A percentile compares a stretch with the other conserved stretches of the same genome.
These are phyloP conservation scores for Wallacemonas sp. DNA, from an alignment of 208 protist species.

Conservation along the genomic window DNA sequence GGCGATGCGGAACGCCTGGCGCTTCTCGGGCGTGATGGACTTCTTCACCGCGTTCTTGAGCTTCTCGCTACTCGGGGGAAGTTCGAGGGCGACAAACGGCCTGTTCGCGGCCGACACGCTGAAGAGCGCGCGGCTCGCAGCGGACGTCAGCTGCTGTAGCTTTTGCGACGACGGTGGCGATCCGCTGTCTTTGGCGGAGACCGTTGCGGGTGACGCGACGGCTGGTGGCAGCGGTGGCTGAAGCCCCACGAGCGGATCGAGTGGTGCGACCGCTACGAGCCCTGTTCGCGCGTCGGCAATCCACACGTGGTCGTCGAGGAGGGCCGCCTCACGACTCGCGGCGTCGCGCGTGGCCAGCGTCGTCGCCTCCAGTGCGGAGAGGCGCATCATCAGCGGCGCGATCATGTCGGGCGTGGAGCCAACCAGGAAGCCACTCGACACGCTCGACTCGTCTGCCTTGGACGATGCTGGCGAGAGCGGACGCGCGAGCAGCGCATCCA, in stretches of 20 bases:
- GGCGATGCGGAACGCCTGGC: slow-evolving; percentile 30
- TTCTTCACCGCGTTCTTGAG: slow-evolving; percentile 40
- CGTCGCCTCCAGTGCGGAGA: slow-evolving; percentile 11
- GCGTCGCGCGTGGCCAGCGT: neutral
- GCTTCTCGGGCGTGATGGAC: slow-evolving; percentile 30
- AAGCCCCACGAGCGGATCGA: slow-evolving; percentile 10
- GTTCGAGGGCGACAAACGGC: slow-evolving; percentile 29
- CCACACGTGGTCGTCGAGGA: slow-evolving; percentile 39
- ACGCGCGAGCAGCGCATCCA: slow-evolving; percentile 1
- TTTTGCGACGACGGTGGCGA: neutral
- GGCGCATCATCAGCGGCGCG: slow-evolving; percentile 52
- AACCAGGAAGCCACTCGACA: slow-evolving; percentile 46
- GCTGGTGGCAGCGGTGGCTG: neutral
- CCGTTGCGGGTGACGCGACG: neutral
- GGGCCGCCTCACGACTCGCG: slow-evolving; percentile 9
- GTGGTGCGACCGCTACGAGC: slow-evolving; percentile 43
- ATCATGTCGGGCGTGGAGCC: slow-evolving; percentile 65
- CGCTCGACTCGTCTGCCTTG: neutral
- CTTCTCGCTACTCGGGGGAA: slow-evolving; percentile 42
- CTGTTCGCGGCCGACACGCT: neutral
- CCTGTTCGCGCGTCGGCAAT: slow-evolving; percentile 74
- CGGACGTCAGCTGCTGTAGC: slow-evolving; percentile 1
- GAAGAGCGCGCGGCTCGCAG: slow-evolving; percentile 8
- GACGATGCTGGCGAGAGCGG: neutral
- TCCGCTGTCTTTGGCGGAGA: neutral